A percentile compares a stretch with the other conserved stretches of the same genome.
These are phyloP conservation scores for Sinapis alba DNA, from an alignment of 441 rosid species.

Conservation along the genomic window DNA sequence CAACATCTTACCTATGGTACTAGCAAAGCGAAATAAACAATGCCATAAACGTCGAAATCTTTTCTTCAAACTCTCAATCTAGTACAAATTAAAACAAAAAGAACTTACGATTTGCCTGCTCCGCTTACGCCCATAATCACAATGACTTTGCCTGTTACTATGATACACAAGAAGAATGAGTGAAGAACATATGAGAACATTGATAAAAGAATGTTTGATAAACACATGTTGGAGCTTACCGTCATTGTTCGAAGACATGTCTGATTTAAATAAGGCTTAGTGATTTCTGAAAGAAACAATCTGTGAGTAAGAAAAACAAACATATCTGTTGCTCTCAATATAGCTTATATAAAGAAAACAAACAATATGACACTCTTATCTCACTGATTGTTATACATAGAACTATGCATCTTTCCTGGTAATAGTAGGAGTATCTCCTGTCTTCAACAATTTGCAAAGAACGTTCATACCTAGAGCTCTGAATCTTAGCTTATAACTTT, in stretches of 20 bases:
- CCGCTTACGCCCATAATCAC: not conserved
- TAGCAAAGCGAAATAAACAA: not conserved
- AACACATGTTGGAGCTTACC: not conserved
- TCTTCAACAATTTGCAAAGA: too few species aligned
- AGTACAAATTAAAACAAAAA: not conserved
- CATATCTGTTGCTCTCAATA: not conserved
- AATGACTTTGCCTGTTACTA: not conserved
- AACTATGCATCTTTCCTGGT: not conserved
- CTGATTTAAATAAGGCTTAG: not conserved
- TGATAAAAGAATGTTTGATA: not conserved
- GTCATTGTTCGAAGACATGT: not conserved
- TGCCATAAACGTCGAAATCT: not conserved
- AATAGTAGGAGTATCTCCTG: too few species aligned
- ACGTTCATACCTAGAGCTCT: too few species aligned
- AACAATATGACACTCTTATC: not conserved
- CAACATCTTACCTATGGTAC: slow-evolving; percentile 45
- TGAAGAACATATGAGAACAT: not conserved
- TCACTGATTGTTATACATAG: not conserved
- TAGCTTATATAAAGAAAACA: not conserved
- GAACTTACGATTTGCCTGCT: not conserved
- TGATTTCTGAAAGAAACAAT: not conserved
- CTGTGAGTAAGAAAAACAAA: not conserved
- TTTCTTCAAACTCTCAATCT: not conserved
- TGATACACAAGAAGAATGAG: not conserved
- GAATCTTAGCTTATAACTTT: too few species aligned